Conservation (phyloP, 1,284 basidiomycete species). For the Tilletia indica region DNA sequence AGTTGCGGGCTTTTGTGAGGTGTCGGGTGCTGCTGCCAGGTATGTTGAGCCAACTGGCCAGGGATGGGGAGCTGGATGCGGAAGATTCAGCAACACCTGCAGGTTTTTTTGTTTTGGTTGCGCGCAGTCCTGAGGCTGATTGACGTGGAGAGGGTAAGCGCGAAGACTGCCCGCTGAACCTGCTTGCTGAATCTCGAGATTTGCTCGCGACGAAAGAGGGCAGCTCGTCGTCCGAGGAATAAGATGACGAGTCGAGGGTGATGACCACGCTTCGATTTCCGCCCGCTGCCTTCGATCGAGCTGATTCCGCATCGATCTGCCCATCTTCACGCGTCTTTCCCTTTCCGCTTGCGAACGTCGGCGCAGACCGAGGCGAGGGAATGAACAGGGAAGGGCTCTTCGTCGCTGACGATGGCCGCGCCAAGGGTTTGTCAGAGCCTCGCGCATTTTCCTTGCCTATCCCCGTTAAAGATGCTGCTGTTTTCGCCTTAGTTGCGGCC, state of each 20-base stretch:
- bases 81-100: no score
- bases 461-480: background rate
- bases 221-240: background rate
- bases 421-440: no score
- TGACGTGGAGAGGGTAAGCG: no score
- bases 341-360: background rate
- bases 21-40: background rate
- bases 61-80: no score
- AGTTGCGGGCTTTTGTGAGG: background rate
- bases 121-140: no score
- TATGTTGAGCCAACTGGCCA: no score
- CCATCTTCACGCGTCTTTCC: background rate
- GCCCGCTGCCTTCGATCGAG: background rate
- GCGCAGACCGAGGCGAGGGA: background rate
- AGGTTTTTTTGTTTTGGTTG: no score
- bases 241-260: background rate
- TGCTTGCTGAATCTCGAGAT: no score
- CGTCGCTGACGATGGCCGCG: no score
- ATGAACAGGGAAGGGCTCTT: constrained; percentile 8
- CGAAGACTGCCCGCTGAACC: no score
- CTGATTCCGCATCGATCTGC: background rate
- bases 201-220: background rate
- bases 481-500: background rate
- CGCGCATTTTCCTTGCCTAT: background rate
- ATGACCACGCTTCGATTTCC: background rate